phyloP scores from a whole-genome alignment of 2,329 filamentous ascomycete species.

The Stagonosporopsis vannaccii region DNA sequence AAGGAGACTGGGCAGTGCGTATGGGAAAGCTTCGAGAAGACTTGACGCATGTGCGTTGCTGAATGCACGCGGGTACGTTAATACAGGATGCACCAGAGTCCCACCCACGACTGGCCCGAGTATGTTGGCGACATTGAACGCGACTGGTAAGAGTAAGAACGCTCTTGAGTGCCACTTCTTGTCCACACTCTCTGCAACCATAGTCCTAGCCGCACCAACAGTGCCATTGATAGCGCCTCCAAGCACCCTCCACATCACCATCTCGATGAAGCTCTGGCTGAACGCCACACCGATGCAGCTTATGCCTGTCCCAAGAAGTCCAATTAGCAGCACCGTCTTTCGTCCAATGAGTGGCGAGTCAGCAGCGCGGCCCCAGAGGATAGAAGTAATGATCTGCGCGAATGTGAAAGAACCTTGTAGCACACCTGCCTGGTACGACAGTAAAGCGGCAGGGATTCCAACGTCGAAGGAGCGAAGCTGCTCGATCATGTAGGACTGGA shows the following conservation, averaged over 20 bases:
- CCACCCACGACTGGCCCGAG: slow-evolving; percentile 13
- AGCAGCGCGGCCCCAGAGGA: slow-evolving; percentile 52
- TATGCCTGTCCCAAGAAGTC: slow-evolving; percentile 6
- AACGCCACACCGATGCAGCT: slow-evolving; percentile 13
- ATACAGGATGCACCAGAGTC: slow-evolving; percentile 5
- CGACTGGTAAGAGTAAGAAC: slow-evolving; percentile 10
- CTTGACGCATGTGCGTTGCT: background rate
- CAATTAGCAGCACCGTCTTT: slow-evolving; percentile 7
- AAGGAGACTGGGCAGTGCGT: slow-evolving; percentile 14
- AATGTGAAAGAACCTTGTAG: slow-evolving; percentile 53
- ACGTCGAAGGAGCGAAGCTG: slow-evolving; percentile 53
- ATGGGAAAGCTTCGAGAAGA: slow-evolving; percentile 5
- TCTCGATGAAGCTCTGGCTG: slow-evolving; percentile 8
- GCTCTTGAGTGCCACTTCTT: slow-evolving; percentile 14
- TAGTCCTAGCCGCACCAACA: slow-evolving; percentile 9
- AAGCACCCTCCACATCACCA: slow-evolving; percentile 13
- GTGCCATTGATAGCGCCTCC: slow-evolving; percentile 10
- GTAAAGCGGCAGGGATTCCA: slow-evolving; percentile 56
- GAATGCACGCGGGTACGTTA: background rate
- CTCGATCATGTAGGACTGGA: slow-evolving; percentile 55
- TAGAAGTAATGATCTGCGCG: slow-evolving; percentile 52
- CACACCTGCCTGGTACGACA: slow-evolving; percentile 53
- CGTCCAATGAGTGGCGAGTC: slow-evolving; percentile 52
- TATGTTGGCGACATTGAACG: slow-evolving; percentile 13
- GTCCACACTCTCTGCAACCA: slow-evolving; percentile 13